Percentiles rank a stretch among this genome's conserved stretches.
Evolutionary conservation across 2,329 filamentous ascomycete species (phyloP).

Genomic region (Hyphodiscus sp.): DNA sequence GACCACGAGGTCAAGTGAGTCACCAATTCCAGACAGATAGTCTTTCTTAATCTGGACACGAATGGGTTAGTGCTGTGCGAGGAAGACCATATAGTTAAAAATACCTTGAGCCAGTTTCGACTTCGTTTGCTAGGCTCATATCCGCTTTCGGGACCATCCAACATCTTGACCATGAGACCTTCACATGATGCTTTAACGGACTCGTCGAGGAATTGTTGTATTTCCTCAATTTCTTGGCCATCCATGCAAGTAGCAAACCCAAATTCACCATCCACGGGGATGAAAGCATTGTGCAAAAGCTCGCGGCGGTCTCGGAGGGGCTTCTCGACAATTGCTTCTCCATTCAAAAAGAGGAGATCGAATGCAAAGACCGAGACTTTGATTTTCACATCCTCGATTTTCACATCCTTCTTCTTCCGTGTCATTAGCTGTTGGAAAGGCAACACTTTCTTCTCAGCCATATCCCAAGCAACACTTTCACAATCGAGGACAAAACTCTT

Average conservation of each 20-base stretch:
- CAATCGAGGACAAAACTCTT: conserved; percentile 98
- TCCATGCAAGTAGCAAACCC: conserved; percentile 82
- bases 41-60: conserved; percentile 83
- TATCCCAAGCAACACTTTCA: conserved; percentile 95
- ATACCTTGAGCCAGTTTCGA: conserved; percentile 95
- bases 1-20: conserved; percentile 94
- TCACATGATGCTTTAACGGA: conserved; percentile 95
- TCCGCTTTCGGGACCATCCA: conserved; percentile 84
- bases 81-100: conserved; percentile 8
- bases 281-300: conserved; percentile 67
- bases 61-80: conserved; percentile 1
- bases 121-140: conserved; percentile 96
- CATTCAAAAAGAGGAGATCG: conserved; percentile 89
- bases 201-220: conserved; percentile 86
- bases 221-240: conserved; percentile 84
- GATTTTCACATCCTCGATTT: conserved; percentile 89
- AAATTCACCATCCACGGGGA: conserved; percentile 81
- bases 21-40: conserved; percentile 87
- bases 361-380: conserved; percentile 98
- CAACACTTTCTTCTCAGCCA: conserved; percentile 88
- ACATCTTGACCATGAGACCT: conserved; percentile 98
- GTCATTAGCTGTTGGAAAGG: conserved; percentile 99
- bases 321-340: conserved; percentile 82
- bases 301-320: conserved; percentile 76
- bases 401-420: conserved; percentile 94